phyloP scores from a whole-genome alignment of 2,329 filamentous ascomycete species.

The Colletotrichum gigasporum region DNA sequence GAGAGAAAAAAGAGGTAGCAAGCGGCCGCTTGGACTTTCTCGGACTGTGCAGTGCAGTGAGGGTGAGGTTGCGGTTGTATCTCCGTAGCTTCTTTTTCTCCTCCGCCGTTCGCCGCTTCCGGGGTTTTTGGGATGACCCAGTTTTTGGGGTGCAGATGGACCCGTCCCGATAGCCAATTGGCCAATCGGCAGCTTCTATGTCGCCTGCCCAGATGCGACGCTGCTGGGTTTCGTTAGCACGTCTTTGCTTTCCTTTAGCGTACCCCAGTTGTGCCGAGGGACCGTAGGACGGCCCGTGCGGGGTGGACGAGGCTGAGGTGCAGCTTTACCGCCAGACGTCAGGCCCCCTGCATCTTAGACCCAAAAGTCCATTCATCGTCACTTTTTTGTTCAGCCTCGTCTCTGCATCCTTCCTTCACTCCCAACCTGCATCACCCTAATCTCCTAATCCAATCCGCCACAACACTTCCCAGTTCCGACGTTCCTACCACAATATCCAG shows the following conservation, averaged over 20 bases:
- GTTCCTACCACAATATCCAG: too few species aligned
- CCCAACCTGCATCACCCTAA: not conserved
- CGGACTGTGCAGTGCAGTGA: too few species aligned
- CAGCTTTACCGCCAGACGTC: constrained; percentile 4
- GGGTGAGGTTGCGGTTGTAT: constrained; percentile 17
- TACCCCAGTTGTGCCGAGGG: not conserved
- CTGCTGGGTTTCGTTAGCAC: not conserved
- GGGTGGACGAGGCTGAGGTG: constrained; percentile 18
- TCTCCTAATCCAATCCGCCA: not conserved
- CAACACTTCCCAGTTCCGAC: not conserved
- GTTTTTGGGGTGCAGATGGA: not conserved
- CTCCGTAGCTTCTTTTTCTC: not conserved
- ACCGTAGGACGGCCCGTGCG: not conserved
- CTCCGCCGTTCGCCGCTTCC: not conserved
- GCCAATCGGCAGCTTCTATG: constrained; percentile 8
- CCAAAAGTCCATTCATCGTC: constrained; percentile 4
- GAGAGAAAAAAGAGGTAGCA: not conserved
- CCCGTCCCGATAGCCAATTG: not conserved
- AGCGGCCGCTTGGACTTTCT: not conserved
- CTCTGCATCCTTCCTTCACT: not conserved
- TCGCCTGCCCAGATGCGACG: not conserved
- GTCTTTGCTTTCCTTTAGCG: constrained; percentile 7
- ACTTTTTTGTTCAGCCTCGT: constrained; percentile 10
- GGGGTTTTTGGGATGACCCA: constrained; percentile 4
- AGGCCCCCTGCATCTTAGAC: constrained; percentile 14